A percentile compares a stretch with the other conserved stretches of the same genome.
phyloP scores from a whole-genome alignment of 179 eudicot species.

The Patellifolia procumbens region DNA sequence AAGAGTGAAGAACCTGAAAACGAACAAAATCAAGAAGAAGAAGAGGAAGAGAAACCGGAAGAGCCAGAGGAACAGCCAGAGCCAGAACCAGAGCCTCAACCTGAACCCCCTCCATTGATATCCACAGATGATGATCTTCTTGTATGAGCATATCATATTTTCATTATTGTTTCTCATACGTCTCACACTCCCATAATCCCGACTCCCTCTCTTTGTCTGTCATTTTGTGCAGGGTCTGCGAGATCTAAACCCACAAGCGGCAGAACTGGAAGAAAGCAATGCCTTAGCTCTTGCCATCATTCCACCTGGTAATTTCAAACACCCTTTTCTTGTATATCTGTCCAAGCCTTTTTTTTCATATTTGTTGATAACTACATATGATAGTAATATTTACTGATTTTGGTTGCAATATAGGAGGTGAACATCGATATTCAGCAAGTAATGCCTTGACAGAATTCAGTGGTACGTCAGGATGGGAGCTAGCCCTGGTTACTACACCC shows the following conservation, averaged over 20 bases:
- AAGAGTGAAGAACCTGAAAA: slow-evolving; percentile 42
- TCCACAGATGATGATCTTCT: slow-evolving; percentile 69
- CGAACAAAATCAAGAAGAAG: slow-evolving; percentile 39
- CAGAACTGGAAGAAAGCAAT: slow-evolving; percentile 78
- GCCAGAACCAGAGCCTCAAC: slow-evolving; percentile 36
- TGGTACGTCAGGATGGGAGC: slow-evolving; percentile 89
- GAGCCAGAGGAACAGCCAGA: slow-evolving; percentile 45
- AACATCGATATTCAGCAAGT: slow-evolving; percentile 39
- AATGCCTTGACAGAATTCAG: slow-evolving; percentile 47
- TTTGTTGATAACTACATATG: background rate
- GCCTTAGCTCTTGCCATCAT: slow-evolving; percentile 89
- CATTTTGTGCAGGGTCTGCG: slow-evolving; percentile 58
- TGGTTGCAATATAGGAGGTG: slow-evolving; percentile 42
- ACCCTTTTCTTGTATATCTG: background rate
- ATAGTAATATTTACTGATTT: background rate
- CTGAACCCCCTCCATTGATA: slow-evolving; percentile 59
- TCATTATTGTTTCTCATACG: background rate
- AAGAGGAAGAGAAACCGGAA: slow-evolving; percentile 46
- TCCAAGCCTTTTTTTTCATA: background rate
- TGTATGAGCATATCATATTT: slow-evolving; percentile 36
- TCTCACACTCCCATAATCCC: background rate
- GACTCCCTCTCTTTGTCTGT: slow-evolving; percentile 1
- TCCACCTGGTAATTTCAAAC: slow-evolving; percentile 59
- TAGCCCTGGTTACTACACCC: slow-evolving; percentile 87
- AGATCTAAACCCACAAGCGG: slow-evolving; percentile 65